phyloP scores from a whole-genome alignment of 192 early-diverging fungal genomes.

The Coemansia sp. region DNA sequence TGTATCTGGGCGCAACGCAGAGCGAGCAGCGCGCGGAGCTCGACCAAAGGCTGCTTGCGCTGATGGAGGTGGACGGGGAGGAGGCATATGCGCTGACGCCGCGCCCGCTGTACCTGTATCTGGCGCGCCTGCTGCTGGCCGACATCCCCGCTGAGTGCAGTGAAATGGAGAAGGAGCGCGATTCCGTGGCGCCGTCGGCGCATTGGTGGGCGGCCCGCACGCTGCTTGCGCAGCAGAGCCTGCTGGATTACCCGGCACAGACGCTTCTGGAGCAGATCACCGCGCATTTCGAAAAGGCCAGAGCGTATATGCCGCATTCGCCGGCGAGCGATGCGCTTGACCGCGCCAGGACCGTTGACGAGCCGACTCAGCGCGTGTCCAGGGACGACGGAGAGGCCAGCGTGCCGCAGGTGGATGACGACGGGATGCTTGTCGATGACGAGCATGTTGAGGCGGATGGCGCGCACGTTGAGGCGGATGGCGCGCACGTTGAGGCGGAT shows the following conservation, averaged over 20 bases:
- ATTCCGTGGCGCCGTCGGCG: conserved; percentile 27
- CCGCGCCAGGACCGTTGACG: background rate
- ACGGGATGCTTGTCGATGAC: background rate
- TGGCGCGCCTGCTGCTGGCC: conserved; percentile 67
- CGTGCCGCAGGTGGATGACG: background rate
- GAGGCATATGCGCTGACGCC: conserved; percentile 78
- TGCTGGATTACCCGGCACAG: conserved; percentile 50
- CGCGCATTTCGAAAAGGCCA: conserved; percentile 5
- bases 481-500: background rate
- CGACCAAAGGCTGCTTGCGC: conserved; percentile 38
- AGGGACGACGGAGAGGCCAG: background rate
- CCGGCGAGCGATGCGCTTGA: conserved; percentile 7
- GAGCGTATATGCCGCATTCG: conserved; percentile 14
- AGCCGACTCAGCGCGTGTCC: background rate
- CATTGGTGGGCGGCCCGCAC: conserved; percentile 77
- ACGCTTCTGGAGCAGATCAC: conserved; percentile 58
- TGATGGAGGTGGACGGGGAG: conserved; percentile 77
- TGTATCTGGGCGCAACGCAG: conserved; percentile 42
- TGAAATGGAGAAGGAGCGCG: conserved; percentile 12
- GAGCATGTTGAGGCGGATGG: background rate
- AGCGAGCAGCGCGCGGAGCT: conserved; percentile 29
- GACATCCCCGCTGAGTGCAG: conserved; percentile 44
- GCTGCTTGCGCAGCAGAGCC: conserved; percentile 72
- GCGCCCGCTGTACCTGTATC: conserved; percentile 62
- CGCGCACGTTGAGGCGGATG: background rate